A percentile compares a stretch with the other conserved stretches of the same genome.
phyloP scores from a whole-genome alignment of 768 basidiomycete genomes.

The Strobilomyces confusus region DNA sequence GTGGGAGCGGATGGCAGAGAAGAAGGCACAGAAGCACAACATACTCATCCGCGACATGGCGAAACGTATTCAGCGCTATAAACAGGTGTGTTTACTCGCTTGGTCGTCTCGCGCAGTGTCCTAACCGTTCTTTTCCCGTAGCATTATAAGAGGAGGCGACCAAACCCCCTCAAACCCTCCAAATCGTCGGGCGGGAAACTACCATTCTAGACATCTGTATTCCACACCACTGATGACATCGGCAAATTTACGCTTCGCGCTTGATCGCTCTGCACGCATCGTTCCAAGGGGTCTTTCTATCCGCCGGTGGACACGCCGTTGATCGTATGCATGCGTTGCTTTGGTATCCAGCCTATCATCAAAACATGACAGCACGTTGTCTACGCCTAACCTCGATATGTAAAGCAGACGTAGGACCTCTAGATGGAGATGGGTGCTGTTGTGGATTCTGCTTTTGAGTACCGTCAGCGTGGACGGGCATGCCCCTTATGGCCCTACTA shows the following conservation, averaged over 20 bases:
- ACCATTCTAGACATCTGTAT: conserved; percentile 47
- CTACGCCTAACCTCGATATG: too few species aligned
- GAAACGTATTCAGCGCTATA: conserved; percentile 61
- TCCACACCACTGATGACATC: background rate
- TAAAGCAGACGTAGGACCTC: too few species aligned
- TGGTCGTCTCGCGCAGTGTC: background rate
- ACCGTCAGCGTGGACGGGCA: too few species aligned
- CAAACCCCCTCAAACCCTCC: conserved; percentile 54
- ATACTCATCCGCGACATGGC: conserved; percentile 69
- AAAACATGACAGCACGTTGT: too few species aligned
- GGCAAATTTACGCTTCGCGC: background rate
- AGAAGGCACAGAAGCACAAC: conserved; percentile 43
- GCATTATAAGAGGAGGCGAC: conserved; percentile 39
- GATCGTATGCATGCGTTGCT: too few species aligned
- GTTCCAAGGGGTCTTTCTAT: too few species aligned
- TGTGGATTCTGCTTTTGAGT: too few species aligned
- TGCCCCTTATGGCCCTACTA: too few species aligned
- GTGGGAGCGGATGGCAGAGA: conserved; percentile 63
- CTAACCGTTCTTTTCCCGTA: conserved; percentile 6
- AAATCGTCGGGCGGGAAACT: conserved; percentile 49
- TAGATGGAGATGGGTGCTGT: too few species aligned
- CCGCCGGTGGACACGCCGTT: too few species aligned
- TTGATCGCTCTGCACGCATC: too few species aligned
- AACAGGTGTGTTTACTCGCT: conserved; percentile 45
- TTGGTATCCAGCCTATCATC: too few species aligned